A percentile compares a stretch with the other conserved stretches of the same genome.
phyloP scores from a whole-genome alignment of 176 grass and related monocot species.

The Rhynchospora breviuscula region DNA sequence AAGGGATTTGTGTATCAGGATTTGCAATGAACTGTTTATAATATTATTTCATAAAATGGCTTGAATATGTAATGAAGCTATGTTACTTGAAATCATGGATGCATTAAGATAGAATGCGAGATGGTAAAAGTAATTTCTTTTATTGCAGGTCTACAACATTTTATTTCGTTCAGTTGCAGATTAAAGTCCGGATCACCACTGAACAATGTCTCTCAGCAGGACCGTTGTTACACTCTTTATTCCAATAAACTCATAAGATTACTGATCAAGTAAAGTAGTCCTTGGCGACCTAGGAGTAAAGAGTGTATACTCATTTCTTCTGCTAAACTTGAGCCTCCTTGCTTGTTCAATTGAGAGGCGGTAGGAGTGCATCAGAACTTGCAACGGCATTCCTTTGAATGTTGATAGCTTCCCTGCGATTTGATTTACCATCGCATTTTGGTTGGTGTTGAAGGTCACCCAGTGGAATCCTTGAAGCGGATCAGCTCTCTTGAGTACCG shows the following conservation, averaged over 20 bases:
- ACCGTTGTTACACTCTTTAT: neutral
- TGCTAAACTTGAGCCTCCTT: slow-evolving; percentile 20
- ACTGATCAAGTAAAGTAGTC: neutral
- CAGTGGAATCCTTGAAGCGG: slow-evolving; percentile 5
- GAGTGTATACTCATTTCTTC: slow-evolving; percentile 9
- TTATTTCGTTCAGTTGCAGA: neutral
- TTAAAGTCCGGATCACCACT: neutral
- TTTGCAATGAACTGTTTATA: too few species aligned
- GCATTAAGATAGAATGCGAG: neutral
- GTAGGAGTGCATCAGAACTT: slow-evolving; percentile 24
- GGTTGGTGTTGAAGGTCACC: slow-evolving; percentile 29
- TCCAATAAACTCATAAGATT: neutral
- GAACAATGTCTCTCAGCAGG: slow-evolving; percentile 9
- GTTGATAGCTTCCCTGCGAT: slow-evolving; percentile 23
- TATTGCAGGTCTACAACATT: slow-evolving; percentile 11
- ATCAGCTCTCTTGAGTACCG: slow-evolving; percentile 1
- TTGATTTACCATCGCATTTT: neutral
- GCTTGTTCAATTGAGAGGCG: slow-evolving; percentile 27
- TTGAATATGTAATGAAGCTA: too few species aligned
- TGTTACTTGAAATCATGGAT: neutral
- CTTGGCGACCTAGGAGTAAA: slow-evolving; percentile 11
- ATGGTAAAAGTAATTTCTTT: neutral
- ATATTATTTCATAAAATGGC: too few species aligned
- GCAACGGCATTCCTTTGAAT: neutral
- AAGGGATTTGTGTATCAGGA: too few species aligned